Conservation (phyloP, 2,329 filamentous ascomycete genomes). For the Plenodomus biglobosus region DNA sequence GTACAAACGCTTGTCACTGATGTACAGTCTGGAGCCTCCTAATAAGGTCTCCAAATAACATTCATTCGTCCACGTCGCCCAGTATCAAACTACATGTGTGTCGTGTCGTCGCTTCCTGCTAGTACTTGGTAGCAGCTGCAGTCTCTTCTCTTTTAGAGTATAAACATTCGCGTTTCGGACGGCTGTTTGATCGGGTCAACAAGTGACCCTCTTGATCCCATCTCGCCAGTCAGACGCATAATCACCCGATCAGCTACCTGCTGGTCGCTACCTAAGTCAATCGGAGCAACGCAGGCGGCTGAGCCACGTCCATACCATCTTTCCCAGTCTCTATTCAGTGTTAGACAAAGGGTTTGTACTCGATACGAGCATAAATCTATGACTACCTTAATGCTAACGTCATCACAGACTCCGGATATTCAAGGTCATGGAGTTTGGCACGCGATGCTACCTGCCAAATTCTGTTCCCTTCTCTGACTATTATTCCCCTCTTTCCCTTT, state of each 20-base stretch:
- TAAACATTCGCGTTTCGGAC: constrained; percentile 17
- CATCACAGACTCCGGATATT: background rate
- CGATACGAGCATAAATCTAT: background rate
- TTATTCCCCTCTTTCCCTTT: constrained; percentile 18
- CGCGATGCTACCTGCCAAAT: constrained; percentile 19
- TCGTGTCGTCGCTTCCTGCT: background rate
- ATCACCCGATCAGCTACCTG: background rate
- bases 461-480: constrained; percentile 14
- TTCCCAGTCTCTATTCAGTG: background rate
- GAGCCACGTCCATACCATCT: background rate
- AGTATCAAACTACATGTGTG: background rate
- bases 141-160: constrained; percentile 13
- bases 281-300: background rate
- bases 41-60: background rate
- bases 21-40: background rate
- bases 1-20: constrained; percentile 8
- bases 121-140: background rate
- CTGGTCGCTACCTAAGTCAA: background rate
- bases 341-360: background rate
- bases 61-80: constrained; percentile 1
- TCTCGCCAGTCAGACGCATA: constrained; percentile 2
- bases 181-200: constrained; percentile 5
- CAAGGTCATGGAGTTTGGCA: constrained; percentile 14
- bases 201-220: background rate
- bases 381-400: background rate